Conservation (phyloP, 1,284 basidiomycete species). For the Ganoderma lucidum region DNA sequence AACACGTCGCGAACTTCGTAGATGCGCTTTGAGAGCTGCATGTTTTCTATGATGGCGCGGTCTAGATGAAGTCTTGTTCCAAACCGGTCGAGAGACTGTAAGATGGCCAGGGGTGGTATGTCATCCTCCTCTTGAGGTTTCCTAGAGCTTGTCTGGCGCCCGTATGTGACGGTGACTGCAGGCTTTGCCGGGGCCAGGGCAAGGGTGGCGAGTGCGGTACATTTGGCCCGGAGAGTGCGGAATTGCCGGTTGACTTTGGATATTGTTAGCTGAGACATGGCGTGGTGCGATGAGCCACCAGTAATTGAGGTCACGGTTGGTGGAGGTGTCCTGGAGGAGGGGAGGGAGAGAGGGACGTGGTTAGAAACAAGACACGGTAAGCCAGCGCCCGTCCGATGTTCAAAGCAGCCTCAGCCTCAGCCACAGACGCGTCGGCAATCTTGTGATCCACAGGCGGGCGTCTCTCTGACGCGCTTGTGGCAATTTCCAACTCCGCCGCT, state of each 20-base stretch:
- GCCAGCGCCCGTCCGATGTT: background rate
- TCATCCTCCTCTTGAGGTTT: constrained; percentile 27
- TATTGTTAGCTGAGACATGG: constrained; percentile 43
- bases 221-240: constrained; percentile 62
- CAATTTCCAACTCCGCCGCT: constrained; percentile 37
- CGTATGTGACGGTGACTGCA: constrained; percentile 38
- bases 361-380: background rate
- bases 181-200: constrained; percentile 31
- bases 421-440: constrained; percentile 16
- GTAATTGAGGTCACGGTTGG: background rate
- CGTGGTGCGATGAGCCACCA: background rate
- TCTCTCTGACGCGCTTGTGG: constrained; percentile 36
- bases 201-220: constrained; percentile 47
- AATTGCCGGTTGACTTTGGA: constrained; percentile 61
- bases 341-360: constrained; percentile 1
- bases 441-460: constrained; percentile 23
- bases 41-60: constrained; percentile 44
- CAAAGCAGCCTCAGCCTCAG: constrained; percentile 17
- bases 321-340: background rate
- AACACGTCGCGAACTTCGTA: constrained; percentile 63
- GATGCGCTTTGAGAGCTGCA: constrained; percentile 56
- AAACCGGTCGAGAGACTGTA: constrained; percentile 47
- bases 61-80: constrained; percentile 47
- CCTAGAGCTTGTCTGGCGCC: constrained; percentile 12
- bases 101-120: constrained; percentile 47